Percentiles rank a stretch among this genome's conserved stretches.
Conservation (phyloP, 1,139 yeast species). For the Geotrichum klebahnii region DNA sequence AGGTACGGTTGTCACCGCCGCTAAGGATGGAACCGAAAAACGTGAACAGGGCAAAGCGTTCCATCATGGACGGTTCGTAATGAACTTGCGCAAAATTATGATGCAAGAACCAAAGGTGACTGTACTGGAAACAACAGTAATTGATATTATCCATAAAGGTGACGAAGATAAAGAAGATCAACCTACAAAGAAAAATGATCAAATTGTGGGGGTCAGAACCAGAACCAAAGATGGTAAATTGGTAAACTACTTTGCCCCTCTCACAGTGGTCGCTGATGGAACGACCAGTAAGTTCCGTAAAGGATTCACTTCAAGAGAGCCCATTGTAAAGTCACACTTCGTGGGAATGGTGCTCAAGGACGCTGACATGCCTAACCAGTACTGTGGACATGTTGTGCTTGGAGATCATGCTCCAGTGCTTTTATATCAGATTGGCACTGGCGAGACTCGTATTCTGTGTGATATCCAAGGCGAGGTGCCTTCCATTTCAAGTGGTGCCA, state of each 20-base stretch:
- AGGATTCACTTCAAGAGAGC: constrained; percentile 56
- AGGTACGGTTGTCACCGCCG: too few relatives aligned
- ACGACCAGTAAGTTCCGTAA: constrained; percentile 89
- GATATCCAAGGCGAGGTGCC: constrained; percentile 84
- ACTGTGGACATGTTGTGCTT: constrained; percentile 85
- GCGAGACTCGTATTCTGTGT: constrained; percentile 83
- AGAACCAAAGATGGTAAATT: constrained; percentile 18
- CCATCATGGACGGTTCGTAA: constrained; percentile 86
- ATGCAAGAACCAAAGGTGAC: constrained; percentile 59
- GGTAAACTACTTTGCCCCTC: constrained; percentile 49
- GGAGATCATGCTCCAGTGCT: constrained; percentile 84
- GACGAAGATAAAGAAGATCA: constrained; percentile 47
- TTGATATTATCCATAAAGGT: constrained; percentile 52
- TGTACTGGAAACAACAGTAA: constrained; percentile 76
- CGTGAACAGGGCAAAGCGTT: constrained; percentile 68
- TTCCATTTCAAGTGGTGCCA: constrained; percentile 53
- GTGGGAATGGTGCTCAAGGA: constrained; percentile 74
- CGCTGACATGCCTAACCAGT: constrained; percentile 65
- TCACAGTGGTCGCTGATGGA: constrained; percentile 87
- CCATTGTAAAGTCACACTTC: constrained; percentile 75
- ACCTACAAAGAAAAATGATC: too few relatives aligned
- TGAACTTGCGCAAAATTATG: constrained; percentile 67
- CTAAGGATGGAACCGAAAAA: too few relatives aligned
- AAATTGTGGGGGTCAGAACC: constrained; percentile 63
- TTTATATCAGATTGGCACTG: constrained; percentile 78